Evolutionary conservation across 148 eudicot species (phyloP).

Genomic region (Vaccinium myrtillus): DNA sequence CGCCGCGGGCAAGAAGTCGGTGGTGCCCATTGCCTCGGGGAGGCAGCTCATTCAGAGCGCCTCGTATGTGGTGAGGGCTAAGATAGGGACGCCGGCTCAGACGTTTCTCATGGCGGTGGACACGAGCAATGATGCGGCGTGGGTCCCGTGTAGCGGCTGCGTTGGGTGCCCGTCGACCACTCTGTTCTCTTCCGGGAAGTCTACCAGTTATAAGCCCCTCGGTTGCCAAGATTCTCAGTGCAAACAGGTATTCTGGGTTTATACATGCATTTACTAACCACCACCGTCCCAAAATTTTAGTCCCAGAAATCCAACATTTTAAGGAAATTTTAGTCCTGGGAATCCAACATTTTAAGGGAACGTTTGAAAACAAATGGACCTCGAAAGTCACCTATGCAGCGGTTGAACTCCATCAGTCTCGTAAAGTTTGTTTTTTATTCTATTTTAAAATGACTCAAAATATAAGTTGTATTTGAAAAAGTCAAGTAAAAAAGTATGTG

Average conservation of each 20-base stretch:
- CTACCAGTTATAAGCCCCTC: conserved; percentile 49
- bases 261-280: too few relatives aligned
- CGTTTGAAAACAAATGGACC: too few relatives aligned
- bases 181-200: conserved; percentile 43
- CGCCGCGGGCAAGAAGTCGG: conserved; percentile 38
- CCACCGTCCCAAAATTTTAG: too few relatives aligned
- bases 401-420: too few relatives aligned
- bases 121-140: conserved; percentile 77
- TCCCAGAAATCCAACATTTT: too few relatives aligned
- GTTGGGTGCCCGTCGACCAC: conserved; percentile 53
- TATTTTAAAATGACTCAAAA: too few relatives aligned
- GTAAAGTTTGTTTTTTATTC: too few relatives aligned
- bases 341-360: too few relatives aligned
- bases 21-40: conserved; percentile 63
- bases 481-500: too few relatives aligned
- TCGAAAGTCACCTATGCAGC: too few relatives aligned
- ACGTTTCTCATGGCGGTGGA: conserved; percentile 73
- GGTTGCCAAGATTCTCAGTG: conserved; percentile 57
- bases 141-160: conserved; percentile 78
- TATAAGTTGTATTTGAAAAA: too few relatives aligned
- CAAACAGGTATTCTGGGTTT: conserved; percentile 42
- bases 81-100: conserved; percentile 77
- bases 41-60: conserved; percentile 65
- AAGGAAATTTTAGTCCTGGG: too few relatives aligned
- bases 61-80: conserved; percentile 64